Evolutionary conservation across 345 rosid species (phyloP), one percentile per base, ranked within the genome.

Genomic region (Salix dunnii): DNA sequence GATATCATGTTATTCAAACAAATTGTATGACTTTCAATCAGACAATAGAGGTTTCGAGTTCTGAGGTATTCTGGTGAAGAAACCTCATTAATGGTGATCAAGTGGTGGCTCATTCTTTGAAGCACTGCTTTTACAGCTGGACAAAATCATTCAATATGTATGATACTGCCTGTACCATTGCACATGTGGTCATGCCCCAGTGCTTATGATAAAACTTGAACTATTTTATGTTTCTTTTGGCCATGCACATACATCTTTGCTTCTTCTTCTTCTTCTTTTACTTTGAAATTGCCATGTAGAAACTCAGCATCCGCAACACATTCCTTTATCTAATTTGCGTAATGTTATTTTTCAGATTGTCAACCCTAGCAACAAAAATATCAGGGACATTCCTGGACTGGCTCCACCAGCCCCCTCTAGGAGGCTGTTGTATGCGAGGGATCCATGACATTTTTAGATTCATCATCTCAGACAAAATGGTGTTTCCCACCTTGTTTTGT

Each of bases 341-440:
- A 74, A 42, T 74, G 74, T 81, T 49, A 85, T 62, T 77, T 58
- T 76, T 77, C 89, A 96, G 99, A 83, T 96, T 68, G 97, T 96
- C 81, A 75, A 93, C 77, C 99, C 99, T 33, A 86, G 79, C 84
- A 96, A 96, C 91, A 96, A 93, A 76, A 79, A 89, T 84, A 90
- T 96, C 79, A 90, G 91, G 84, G 98, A 96, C 88, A 91, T 96
- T 84, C 99, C 99, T 40, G 99, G 99, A 77, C 80, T 96, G 88
- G 99, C 99, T 70, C 99, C 99, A 31, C 99, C 98, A 36, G 97
- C 94, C 25, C 98, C 94, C 3, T 63, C 98, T 21, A 92, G 99
- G 86, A 91, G 93, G 88, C 89, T 93, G 67, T 82, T 96, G 72
- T 92, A 87, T 74, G 64, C 83, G 72, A 82, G 89, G 78, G 84